phyloP scores from a whole-genome alignment of 306 rosid species.

The Rosa persica region DNA sequence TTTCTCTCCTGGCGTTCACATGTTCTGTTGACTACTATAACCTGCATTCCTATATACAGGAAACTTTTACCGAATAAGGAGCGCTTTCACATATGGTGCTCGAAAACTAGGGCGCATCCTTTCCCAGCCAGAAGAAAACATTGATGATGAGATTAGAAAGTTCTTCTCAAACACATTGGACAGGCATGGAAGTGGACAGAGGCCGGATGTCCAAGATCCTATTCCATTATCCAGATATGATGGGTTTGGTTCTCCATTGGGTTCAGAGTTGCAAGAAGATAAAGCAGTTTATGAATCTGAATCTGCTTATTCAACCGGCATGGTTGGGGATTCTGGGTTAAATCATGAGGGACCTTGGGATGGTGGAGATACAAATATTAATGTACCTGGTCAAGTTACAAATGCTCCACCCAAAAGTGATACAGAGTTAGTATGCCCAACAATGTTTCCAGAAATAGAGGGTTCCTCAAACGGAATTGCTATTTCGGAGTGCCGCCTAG shows the following conservation, averaged over 20 bases:
- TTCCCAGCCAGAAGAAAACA: constrained; percentile 38
- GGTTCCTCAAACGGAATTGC: constrained; percentile 23
- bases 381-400: constrained; percentile 17
- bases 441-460: constrained; percentile 18
- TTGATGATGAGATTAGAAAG: constrained; percentile 37
- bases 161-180: constrained; percentile 55
- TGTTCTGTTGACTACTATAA: not conserved
- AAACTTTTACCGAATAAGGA: constrained; percentile 51
- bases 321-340: constrained; percentile 23
- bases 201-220: constrained; percentile 53
- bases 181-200: constrained; percentile 50
- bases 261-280: constrained; percentile 36
- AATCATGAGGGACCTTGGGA: constrained; percentile 14
- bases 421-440: constrained; percentile 5
- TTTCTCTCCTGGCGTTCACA: not conserved
- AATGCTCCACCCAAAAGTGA: constrained; percentile 23
- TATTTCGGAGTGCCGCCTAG: constrained; percentile 35
- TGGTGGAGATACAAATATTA: constrained; percentile 23
- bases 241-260: constrained; percentile 18
- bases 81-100: constrained; percentile 60
- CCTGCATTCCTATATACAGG: constrained; percentile 34
- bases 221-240: constrained; percentile 22
- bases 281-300: constrained; percentile 17
- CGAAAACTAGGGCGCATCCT: constrained; percentile 47
- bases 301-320: constrained; percentile 16